Percentiles rank a stretch among this genome's conserved stretches.
These are phyloP conservation scores for Ascosphaera pollenicola DNA, from an alignment of 2,329 filamentous ascomycete species.

Conservation along the genomic window DNA sequence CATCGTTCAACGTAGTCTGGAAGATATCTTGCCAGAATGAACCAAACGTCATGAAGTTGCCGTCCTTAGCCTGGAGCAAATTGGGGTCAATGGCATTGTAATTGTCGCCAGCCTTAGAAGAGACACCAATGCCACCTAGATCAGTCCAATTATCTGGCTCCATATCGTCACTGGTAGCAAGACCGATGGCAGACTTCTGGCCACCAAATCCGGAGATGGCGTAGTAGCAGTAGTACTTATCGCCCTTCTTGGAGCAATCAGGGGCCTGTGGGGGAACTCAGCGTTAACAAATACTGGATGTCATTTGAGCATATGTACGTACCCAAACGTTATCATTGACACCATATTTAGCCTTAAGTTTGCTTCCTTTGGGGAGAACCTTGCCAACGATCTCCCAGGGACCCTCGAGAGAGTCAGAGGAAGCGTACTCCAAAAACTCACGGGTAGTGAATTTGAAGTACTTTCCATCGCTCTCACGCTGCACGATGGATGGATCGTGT, in stretches of 20 bases:
- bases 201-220: constrained; percentile 39
- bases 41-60: constrained; percentile 37
- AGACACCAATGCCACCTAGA: constrained; percentile 13
- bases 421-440: constrained; percentile 21
- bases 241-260: constrained; percentile 35
- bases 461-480: constrained; percentile 20
- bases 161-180: constrained; percentile 27
- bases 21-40: constrained; percentile 48
- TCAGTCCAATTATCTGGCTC: constrained; percentile 14
- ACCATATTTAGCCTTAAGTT: constrained; percentile 11
- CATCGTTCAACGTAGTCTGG: constrained; percentile 28
- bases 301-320: constrained; percentile 20
- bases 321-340: constrained; percentile 13
- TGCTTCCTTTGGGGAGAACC: constrained; percentile 15
- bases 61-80: constrained; percentile 21
- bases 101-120: constrained; percentile 16
- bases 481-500: constrained; percentile 24
- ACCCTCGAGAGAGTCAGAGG: constrained; percentile 19
- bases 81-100: constrained; percentile 43
- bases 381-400: constrained; percentile 24
- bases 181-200: constrained; percentile 39
- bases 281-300: constrained; percentile 29
- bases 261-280: constrained; percentile 29
- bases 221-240: constrained; percentile 43
- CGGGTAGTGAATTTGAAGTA: constrained; percentile 28